Evolutionary conservation across 306 rosid genomes (phyloP).

Genomic region (Adenanthera pavonina): DNA sequence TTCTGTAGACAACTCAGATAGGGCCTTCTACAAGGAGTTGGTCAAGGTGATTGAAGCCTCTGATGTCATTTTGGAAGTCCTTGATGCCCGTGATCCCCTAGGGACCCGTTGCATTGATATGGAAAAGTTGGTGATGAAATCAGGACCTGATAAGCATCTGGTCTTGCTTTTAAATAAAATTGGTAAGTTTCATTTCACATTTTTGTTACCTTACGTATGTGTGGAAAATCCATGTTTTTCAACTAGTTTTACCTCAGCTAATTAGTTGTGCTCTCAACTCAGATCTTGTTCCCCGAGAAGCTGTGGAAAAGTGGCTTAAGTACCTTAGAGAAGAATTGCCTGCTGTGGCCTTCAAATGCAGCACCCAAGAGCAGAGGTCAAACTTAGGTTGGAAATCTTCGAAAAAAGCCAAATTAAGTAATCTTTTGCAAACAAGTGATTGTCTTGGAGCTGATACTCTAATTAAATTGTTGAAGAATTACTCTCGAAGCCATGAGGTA

Average conservation of each 20-base stretch:
- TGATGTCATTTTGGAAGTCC: conserved; percentile 93
- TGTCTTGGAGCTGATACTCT: conserved; percentile 98
- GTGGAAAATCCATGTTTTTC: conserved; percentile 1
- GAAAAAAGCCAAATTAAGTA: conserved; percentile 69
- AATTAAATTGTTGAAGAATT: conserved; percentile 89
- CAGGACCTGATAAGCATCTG: conserved; percentile 80
- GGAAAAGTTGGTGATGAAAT: conserved; percentile 87
- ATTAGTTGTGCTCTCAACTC: conserved; percentile 35
- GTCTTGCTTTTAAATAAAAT: conserved; percentile 94
- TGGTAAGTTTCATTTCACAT: conserved; percentile 50
- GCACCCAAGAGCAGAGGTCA: conserved; percentile 92
- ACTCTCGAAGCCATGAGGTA: conserved; percentile 97
- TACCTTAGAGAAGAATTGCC: conserved; percentile 95
- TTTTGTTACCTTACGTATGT: not conserved
- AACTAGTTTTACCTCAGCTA: conserved; percentile 19
- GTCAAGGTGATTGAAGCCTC: conserved; percentile 87
- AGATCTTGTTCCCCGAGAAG: conserved; percentile 97
- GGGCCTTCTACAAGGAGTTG: conserved; percentile 89
- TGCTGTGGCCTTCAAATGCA: conserved; percentile 96
- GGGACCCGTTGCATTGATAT: conserved; percentile 89
- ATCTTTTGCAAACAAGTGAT: conserved; percentile 77
- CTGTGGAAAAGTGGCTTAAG: conserved; percentile 94
- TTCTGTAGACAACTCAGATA: conserved; percentile 65
- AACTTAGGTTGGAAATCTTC: conserved; percentile 93
- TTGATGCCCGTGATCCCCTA: conserved; percentile 97